Evolutionary conservation across 176 grass and related monocot species (phyloP), one percentile per base, ranked within the genome.

Genomic region (Aegilops speltoides): DNA sequence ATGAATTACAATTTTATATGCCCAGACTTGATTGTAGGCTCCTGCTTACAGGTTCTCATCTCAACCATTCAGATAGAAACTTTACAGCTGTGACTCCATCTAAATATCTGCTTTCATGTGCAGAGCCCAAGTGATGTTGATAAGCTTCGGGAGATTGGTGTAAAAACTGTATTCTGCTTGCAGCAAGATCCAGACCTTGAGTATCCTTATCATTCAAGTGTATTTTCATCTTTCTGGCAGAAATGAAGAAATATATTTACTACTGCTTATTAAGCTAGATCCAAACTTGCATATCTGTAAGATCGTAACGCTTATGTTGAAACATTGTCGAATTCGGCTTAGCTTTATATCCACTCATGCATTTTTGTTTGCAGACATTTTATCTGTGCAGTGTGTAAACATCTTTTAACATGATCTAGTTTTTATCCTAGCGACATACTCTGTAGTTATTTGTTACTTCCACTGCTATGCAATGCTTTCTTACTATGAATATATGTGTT

Each of bases 1-100:
- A 96, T 99, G 94, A 99, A 99, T 78, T 99, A 96, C 85, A 94
- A 91, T 86, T 94, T 99, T 68, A 96, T 99, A 85, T 84, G 87
- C 59, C 97, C 92, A 14, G 90, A 96, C 72, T 85, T 99, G 88
- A 96, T 99, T 64, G 97, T 99, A 54, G 97, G 97, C 68, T 99
- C 97, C 73, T 99, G 97, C 82, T 91, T 96, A 77, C 97, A 99
- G 97, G 97, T 99, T 81, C 72, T 87, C 60, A 78, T 85, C 46
- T 40, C 32, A 73, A 73, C 20, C 59, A 65, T 83, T 82, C 72
- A 8, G 13, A 59, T 63, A 87, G 9, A 13, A 22, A 60, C 2
- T 19, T 25, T n/a, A 62, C 67, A 61, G 22, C 64, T 22, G 13
- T 74, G 56, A 26, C 31, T 64, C 28, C 40, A n/a, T 80, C 83